Base-by-base conservation (phyloP, 345 rosid genomes). In the Gossypium turneri region DNA sequence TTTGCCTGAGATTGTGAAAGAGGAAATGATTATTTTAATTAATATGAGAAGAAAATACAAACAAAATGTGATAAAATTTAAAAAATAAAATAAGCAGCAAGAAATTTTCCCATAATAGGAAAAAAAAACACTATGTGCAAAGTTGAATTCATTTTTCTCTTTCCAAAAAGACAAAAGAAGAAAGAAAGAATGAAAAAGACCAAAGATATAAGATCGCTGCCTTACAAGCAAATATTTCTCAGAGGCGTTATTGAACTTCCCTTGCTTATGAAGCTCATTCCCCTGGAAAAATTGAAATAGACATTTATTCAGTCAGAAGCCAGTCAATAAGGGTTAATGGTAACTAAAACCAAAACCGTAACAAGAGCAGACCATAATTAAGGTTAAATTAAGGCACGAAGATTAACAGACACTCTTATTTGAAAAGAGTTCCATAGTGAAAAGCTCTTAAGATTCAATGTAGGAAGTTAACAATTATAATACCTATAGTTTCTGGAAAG, bases 141-240 rank as follows among this genome's bases (percentile, higher is more conserved):
- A 34, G 41, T 34, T 34, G 41, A 34, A 34, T 5, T 34, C 41
- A 34, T 34, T 34, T 34, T 34, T 34, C 41, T 34, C 41, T 34
- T 34, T 34, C 41, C 41, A 34, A 34, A 34, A 34, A 5, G 41
- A 34, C 41, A 34, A 5, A 34, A 34, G 41, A 34, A 34, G 41
- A 34, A 34, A 34, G 41, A 34, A 34, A 4, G 41, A 34, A 34
- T 5, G 1, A 24, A 59, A 59, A 59, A 24, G 64, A 7, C 88
- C 22, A 12, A 13, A 22, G 34, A 59, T 41, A 65, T 29, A 65
- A 77, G 56, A 69, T 52, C 43, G 70, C 64, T 79, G 48, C 11
- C 90, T 88, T 85, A 96, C 99, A 81, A 81, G 94, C 75, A 88
- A 73, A 85, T 96, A 96, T 80, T 93, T 96, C 84, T 92, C 80